A percentile compares a stretch with the other conserved stretches of the same genome.
Evolutionary conservation across 768 basidiomycete species (phyloP).

Genomic region (Dacryopinax primogenitus): DNA sequence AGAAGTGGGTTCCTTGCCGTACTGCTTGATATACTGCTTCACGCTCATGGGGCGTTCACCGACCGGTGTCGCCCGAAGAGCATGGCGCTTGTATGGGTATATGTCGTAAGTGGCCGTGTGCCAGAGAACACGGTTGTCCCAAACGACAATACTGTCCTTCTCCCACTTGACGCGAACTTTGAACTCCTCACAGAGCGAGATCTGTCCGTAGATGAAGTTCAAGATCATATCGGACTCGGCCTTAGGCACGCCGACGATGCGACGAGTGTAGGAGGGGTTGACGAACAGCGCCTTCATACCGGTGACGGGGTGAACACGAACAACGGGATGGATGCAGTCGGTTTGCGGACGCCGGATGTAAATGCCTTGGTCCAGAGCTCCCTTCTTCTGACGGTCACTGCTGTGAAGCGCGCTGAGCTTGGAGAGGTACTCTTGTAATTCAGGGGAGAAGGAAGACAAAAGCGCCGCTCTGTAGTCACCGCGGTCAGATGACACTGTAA

Average conservation of each 20-base stretch:
- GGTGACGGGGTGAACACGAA: constrained; percentile 29
- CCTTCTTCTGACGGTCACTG: constrained; percentile 24
- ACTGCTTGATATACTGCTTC: constrained; percentile 5
- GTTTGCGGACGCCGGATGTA: constrained; percentile 27
- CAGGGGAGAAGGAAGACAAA: constrained; percentile 24
- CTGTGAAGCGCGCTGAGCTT: constrained; percentile 22
- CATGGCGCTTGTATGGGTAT: constrained; percentile 6
- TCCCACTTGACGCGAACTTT: constrained; percentile 30
- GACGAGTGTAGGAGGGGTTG: constrained; percentile 27
- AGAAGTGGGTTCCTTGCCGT: neutral
- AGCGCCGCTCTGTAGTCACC: constrained; percentile 18
- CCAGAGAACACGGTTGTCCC: constrained; percentile 27
- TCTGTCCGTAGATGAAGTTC: constrained; percentile 24
- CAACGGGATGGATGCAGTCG: constrained; percentile 29
- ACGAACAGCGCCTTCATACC: constrained; percentile 28
- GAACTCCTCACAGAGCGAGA: constrained; percentile 24
- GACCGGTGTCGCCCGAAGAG: neutral
- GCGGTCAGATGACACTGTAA: neutral
- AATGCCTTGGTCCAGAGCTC: constrained; percentile 20
- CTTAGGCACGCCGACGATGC: constrained; percentile 27
- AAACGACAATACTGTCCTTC: constrained; percentile 25
- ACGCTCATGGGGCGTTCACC: constrained; percentile 8
- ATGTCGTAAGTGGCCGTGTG: constrained; percentile 30
- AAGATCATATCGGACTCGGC: constrained; percentile 27
- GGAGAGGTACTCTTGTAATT: constrained; percentile 21